Evolutionary conservation across 1,284 basidiomycete genomes (phyloP), one percentile per base, ranked within the genome.

Genomic region (Naganishia albida): DNA sequence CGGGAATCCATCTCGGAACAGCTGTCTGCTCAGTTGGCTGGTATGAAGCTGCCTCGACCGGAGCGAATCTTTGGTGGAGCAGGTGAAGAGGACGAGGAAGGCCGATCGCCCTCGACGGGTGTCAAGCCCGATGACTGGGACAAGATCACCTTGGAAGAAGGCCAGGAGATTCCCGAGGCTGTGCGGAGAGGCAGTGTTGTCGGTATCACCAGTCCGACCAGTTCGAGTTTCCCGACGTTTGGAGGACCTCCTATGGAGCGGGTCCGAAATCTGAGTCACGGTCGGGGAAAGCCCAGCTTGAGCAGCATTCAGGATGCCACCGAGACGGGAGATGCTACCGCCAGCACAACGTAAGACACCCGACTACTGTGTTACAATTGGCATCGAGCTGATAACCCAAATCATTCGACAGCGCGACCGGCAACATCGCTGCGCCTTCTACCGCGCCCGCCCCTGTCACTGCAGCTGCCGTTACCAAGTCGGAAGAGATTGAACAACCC

Each of bases 41-140:
- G 72, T 60, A 81, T 81, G 80, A 73, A 75, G 26, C 67, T 80
- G 7, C 77, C 78, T 34, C 76, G 78, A 66, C 80, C 80, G 1
- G 80, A 81, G 67, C 70, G 75, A 56, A 78, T 79, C 63, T 78
- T 75, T 57, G 78, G 77, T 26, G 63, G 66, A 7, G 75, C 73
- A 10, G 71, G 57, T 7, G 62, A 76, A 28, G 75, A 74, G 43
- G 72, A 70, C 12, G 72, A 67, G 51, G 60, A 63, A 40, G 70
- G 68, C 39, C 70, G 71, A 67, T 69, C 70, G 42, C 57, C 57
- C 16, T 40, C 59, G 15, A 42, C 28, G 8, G 76, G 77, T 20
- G 77, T 79, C 25, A 69, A 52, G 23, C 73, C 74, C 8, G 77
- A 75, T 43, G 78, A 78, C 49, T 79, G 77, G 78, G 77, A 74